Conservation (phyloP, 1,284 basidiomycete genomes). For the Trichosporon sp. region DNA sequence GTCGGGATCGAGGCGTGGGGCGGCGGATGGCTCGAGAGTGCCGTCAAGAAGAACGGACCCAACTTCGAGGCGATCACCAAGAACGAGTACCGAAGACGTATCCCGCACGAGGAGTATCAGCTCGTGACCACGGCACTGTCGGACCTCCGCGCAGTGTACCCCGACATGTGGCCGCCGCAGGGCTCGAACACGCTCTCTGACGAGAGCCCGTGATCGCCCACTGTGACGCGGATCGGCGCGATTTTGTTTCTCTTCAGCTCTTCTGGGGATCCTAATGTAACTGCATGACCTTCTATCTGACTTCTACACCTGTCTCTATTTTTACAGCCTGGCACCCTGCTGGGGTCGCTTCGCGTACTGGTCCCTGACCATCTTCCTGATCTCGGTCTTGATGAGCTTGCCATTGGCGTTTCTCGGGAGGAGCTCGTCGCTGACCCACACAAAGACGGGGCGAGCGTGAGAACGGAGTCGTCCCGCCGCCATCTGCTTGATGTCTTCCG, state of each 20-base stretch:
- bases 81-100: not conserved
- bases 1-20: slow-evolving; percentile 4
- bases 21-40: not conserved
- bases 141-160: not conserved
- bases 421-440: slow-evolving; percentile 20
- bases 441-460: slow-evolving; percentile 26
- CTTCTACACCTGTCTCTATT: not conserved
- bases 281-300: slow-evolving; percentile 15
- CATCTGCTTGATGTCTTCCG: slow-evolving; percentile 17
- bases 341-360: slow-evolving; percentile 35
- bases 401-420: slow-evolving; percentile 30
- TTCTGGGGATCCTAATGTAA: not conserved
- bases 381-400: slow-evolving; percentile 30
- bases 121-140: not conserved
- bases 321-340: slow-evolving; percentile 29
- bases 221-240: not conserved
- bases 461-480: slow-evolving; percentile 15
- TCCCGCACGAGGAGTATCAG: not conserved
- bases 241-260: not conserved
- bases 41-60: not conserved
- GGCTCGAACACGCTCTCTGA: not conserved
- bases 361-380: slow-evolving; percentile 31
- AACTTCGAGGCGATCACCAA: slow-evolving; percentile 9
- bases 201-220: not conserved
- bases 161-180: slow-evolving; percentile 6